Evolutionary conservation across 1,284 basidiomycete genomes (phyloP), one percentile per base, ranked within the genome.

Genomic region (Volvariella surrecta): DNA sequence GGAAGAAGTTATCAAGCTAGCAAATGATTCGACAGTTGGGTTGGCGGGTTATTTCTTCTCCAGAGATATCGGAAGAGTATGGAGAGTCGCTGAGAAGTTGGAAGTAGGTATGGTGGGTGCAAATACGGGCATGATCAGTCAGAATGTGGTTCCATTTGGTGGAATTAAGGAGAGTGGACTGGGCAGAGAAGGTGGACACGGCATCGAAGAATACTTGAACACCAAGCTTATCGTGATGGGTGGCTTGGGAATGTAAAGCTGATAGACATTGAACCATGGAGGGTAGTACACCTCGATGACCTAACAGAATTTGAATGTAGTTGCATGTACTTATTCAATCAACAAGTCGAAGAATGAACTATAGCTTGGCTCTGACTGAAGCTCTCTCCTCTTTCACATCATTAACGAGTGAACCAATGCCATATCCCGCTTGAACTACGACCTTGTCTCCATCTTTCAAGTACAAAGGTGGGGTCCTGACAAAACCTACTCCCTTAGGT

Each of bases 101-200:
- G 90, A 99, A 63, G 90, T 93, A 3, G 96, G 96, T 6, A 98
- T 99, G 94, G 89, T 95, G 20, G 88, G 89, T 32, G 73, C 78
- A 31, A 96, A 96, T 64, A 92, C 90, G 0, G 89, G 89, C 1
- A 45, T 82, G 42, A 79, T 94, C 55, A 87, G 82, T 43, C 82
- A 88, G 61, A 83, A 86, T 34, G 71, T 72, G 11, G 84, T 92
- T 67, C 92, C 92, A 18, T 99, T 99, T 57, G 96, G 96, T 32
- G 96, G 96, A 11, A 67, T 94, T 39, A 91, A 92, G 64, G 82
- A 91, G 67, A 87, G 83, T 55, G 90, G 92, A 1, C 60, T 92
- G 30, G 84, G 87, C 17, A 71, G 84, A 24, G 84, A 89, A 56
- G 89, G 88, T 6, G 72, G 76, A 2, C 82, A 87, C 59, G 90